A percentile compares a stretch with the other conserved stretches of the same genome.
Conservation (phyloP, 495 filamentous ascomycete genomes). For the Barbatosphaeria neglecta region DNA sequence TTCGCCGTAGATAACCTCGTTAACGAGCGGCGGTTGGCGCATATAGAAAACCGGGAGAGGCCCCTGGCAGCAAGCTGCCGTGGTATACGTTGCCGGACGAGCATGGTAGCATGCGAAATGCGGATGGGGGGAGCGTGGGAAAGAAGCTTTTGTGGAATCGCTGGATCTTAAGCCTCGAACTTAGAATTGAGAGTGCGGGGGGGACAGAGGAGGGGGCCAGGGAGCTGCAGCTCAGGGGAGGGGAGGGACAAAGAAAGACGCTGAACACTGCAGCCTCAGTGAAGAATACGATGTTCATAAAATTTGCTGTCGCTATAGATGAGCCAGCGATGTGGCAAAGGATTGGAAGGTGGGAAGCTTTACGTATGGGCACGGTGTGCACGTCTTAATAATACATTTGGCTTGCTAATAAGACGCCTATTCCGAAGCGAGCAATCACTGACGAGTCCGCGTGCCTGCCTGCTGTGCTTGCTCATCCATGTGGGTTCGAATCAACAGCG, state of each 20-base stretch:
- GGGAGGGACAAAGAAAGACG: too few species aligned
- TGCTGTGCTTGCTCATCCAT: too few species aligned
- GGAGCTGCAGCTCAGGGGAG: too few species aligned
- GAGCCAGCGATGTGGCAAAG: too few species aligned
- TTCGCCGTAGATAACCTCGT: conserved; percentile 12
- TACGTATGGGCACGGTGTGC: too few species aligned
- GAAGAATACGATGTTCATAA: too few species aligned
- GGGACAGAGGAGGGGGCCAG: too few species aligned
- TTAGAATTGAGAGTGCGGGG: neutral
- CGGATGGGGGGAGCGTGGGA: neutral
- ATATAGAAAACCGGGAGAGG: conserved; percentile 8
- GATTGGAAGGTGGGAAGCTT: too few species aligned
- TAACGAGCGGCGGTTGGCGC: conserved; percentile 4
- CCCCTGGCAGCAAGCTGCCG: conserved; percentile 35
- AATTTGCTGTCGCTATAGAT: too few species aligned
- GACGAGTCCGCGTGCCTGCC: neutral
- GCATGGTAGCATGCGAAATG: conserved; percentile 23
- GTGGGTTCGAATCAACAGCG: neutral
- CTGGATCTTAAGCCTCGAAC: neutral
- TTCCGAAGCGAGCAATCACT: neutral
- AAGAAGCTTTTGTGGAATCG: neutral
- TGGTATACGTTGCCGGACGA: conserved; percentile 38
- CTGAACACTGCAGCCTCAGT: too few species aligned
- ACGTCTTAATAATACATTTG: neutral
- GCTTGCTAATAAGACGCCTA: neutral